Conservation (phyloP, 78 protist genomes). For the Creolimax fragrantissima region DNA sequence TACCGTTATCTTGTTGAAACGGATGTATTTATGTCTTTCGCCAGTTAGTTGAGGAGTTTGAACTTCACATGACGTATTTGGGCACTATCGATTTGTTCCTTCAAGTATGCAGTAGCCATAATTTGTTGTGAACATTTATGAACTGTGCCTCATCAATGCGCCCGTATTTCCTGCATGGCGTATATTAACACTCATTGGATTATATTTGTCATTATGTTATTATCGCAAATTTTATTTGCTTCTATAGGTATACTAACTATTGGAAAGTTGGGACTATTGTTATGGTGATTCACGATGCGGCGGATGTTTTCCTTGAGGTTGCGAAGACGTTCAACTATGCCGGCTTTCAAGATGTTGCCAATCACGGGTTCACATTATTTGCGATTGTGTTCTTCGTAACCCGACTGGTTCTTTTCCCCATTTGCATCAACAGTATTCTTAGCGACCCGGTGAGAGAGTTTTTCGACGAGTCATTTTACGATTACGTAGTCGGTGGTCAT, state of each 20-base stretch:
- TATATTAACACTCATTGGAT: too few species aligned
- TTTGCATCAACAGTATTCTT: not conserved
- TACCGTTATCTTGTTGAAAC: too few species aligned
- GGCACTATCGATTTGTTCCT: too few species aligned
- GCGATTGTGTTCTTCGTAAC: not conserved
- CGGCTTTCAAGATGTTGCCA: not conserved
- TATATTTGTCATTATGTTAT: too few species aligned
- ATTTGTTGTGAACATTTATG: too few species aligned
- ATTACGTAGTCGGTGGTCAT: not conserved
- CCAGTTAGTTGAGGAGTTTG: too few species aligned
- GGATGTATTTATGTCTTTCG: too few species aligned
- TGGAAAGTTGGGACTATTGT: constrained; percentile 14
- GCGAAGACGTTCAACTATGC: constrained; percentile 25
- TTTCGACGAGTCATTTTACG: not conserved
- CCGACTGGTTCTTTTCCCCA: not conserved
- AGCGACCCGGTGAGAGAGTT: not conserved
- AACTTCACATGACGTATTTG: too few species aligned
- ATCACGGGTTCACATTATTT: not conserved
- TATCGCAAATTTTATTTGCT: not conserved
- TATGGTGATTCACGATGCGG: constrained; percentile 17
- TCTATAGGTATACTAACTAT: not conserved
- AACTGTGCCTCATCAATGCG: too few species aligned
- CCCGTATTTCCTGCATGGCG: too few species aligned
- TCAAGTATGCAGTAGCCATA: too few species aligned
- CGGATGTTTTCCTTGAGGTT: not conserved